Evolutionary conservation across 164 flowering plant genomes (phyloP), one percentile per base, ranked within the genome.

Genomic region (Dillenia suffruticosa): DNA sequence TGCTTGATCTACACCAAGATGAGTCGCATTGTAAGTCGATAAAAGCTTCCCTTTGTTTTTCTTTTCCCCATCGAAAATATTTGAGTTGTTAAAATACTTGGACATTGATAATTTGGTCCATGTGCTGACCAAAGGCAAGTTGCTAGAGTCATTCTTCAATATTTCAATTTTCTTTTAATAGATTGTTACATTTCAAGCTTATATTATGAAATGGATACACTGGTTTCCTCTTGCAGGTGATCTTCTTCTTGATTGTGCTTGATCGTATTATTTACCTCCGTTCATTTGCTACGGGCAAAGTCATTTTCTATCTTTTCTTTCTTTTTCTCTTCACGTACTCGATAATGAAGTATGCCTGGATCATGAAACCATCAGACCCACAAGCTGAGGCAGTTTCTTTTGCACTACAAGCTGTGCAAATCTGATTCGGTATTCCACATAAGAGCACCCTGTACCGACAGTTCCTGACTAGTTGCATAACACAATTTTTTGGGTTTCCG

Each of bases 211-310:
- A 32, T 32, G 40, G 40, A 32, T 32, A 6, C 40, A 32, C 40
- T 48, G 16, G 49, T 56, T 52, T 47, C 19, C 48, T 63, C 13
- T 9, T 78, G 82, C 91, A 91, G 99, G 56, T 76, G 10, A 86
- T 95, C 65, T 95, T 95, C 68, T 95, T 92, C 87, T 69, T 95
- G 78, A 95, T 85, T 62, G 96, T 95, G 69, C 84, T 95, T 70
- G 99, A 95, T 73, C 99, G 99, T 16, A 68, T 88, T 46, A 85
- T 95, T 56, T 95, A 95, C 64, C 96, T 95, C 47, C 88, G 97
- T 64, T 95, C 99, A 67, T 90, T 90, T 76, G 88, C 99, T 51
- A 80, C 84, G 2, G 96, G 79, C 51, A 95, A 87, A 79, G 96
- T 95, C 50, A 67, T 95, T 59, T 95, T 77, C 68, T 95, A 92